Evolutionary conservation across 768 basidiomycete genomes (phyloP).

Genomic region (Leccinum imitatum): DNA sequence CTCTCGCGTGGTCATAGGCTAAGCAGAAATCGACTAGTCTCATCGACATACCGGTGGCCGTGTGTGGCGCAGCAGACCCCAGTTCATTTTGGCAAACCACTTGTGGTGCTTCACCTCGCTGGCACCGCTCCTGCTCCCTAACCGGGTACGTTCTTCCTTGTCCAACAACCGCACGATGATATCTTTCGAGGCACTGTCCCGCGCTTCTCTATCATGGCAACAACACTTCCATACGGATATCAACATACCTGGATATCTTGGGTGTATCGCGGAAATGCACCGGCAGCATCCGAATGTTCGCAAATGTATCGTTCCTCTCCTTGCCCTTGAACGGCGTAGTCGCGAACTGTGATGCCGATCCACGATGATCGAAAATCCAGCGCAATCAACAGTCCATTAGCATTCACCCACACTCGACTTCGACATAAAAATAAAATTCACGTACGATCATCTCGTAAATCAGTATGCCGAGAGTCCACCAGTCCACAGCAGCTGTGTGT

Average conservation of each 20-base stretch:
- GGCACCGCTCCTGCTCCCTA: conserved; percentile 92
- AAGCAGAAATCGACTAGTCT: background rate
- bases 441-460: conserved; percentile 99
- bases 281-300: conserved; percentile 86
- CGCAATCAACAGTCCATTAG: conserved; percentile 37
- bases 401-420: conserved; percentile 23
- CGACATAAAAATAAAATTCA: conserved; percentile 31
- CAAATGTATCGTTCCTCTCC: conserved; percentile 92
- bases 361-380: conserved; percentile 22
- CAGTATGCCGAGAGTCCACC: conserved; percentile 98
- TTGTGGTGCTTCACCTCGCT: conserved; percentile 99
- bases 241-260: conserved; percentile 69
- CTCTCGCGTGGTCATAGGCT: background rate
- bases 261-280: conserved; percentile 86
- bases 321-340: conserved; percentile 98
- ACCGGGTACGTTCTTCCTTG: conserved; percentile 85
- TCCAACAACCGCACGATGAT: conserved; percentile 82
- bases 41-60: conserved; percentile 78
- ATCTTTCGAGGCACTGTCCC: conserved; percentile 78
- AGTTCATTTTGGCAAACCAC: conserved; percentile 96
- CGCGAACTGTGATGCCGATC: conserved; percentile 66
- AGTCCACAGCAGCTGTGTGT: conserved; percentile 98
- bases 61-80: conserved; percentile 91
- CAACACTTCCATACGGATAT: background rate
- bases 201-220: conserved; percentile 8